Evolutionary conservation across 306 rosid genomes (phyloP).

Genomic region (Arachis stenosperma): DNA sequence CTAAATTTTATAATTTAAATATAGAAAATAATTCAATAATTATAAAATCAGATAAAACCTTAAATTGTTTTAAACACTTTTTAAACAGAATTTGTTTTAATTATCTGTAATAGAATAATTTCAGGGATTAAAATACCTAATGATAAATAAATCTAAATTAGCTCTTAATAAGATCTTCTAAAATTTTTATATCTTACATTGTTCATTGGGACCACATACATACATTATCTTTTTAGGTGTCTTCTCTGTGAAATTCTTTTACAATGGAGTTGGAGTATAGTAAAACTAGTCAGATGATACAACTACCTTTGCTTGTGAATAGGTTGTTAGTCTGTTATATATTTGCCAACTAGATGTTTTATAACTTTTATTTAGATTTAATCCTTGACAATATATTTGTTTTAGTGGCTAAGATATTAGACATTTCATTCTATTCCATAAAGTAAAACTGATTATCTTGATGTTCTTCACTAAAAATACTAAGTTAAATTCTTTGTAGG

Average conservation of each 20-base stretch:
- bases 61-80: no score
- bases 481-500: constrained; percentile 55
- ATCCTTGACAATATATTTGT: constrained; percentile 1
- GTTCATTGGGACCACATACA: no score
- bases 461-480: constrained; percentile 12
- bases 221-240: no score
- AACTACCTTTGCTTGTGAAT: background rate
- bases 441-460: constrained; percentile 1
- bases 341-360: background rate
- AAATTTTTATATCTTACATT: no score
- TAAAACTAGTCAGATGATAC: background rate
- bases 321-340: background rate
- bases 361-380: background rate
- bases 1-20: no score
- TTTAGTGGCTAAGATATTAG: constrained; percentile 2
- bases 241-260: background rate
- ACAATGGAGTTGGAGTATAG: background rate
- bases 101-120: no score
- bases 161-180: no score
- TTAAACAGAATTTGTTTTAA: no score
- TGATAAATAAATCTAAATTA: no score
- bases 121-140: no score
- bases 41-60: no score
- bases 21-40: no score
- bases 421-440: background rate